Conservation (phyloP, 257 asterid genomes). For the Scutellaria galericulata region DNA sequence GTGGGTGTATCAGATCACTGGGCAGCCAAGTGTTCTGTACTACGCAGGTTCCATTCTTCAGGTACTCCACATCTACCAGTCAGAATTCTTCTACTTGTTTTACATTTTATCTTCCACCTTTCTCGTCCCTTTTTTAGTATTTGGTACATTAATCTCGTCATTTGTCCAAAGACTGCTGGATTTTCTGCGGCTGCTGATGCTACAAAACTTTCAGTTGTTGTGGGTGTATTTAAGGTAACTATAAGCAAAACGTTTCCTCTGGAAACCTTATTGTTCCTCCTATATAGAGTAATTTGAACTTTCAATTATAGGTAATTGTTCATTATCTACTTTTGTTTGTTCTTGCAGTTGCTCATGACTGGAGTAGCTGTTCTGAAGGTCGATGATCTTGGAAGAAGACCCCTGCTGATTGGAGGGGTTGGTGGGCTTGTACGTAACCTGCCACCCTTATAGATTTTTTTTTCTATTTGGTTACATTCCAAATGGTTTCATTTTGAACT, state of each 20-base stretch:
- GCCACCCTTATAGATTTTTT: background rate
- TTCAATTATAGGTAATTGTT: background rate
- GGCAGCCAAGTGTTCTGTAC: slow-evolving; percentile 97
- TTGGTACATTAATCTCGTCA: slow-evolving; percentile 26
- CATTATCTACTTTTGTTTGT: background rate
- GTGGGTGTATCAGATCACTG: slow-evolving; percentile 70
- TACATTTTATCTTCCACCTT: background rate
- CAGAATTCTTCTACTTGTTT: slow-evolving; percentile 14
- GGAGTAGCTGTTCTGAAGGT: slow-evolving; percentile 94
- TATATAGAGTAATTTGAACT: background rate
- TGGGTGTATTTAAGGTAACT: slow-evolving; percentile 92
- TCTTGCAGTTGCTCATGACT: slow-evolving; percentile 81
- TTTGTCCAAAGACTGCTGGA: slow-evolving; percentile 77
- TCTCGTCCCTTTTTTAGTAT: slow-evolving; percentile 20
- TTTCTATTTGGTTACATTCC: background rate
- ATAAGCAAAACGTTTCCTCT: slow-evolving; percentile 3
- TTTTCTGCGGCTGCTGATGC: slow-evolving; percentile 98
- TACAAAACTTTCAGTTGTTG: slow-evolving; percentile 80
- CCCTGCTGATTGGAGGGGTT: slow-evolving; percentile 86
- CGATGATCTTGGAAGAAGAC: slow-evolving; percentile 95
- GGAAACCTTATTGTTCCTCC: background rate
- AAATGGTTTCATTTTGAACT: slow-evolving; percentile 13
- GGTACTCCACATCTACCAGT: slow-evolving; percentile 48
- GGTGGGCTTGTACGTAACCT: slow-evolving; percentile 78
- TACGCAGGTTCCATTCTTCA: slow-evolving; percentile 97